Evolutionary conservation across 108 stramenopile species (phyloP).

Genomic region (Stephanodiscus triporus): DNA sequence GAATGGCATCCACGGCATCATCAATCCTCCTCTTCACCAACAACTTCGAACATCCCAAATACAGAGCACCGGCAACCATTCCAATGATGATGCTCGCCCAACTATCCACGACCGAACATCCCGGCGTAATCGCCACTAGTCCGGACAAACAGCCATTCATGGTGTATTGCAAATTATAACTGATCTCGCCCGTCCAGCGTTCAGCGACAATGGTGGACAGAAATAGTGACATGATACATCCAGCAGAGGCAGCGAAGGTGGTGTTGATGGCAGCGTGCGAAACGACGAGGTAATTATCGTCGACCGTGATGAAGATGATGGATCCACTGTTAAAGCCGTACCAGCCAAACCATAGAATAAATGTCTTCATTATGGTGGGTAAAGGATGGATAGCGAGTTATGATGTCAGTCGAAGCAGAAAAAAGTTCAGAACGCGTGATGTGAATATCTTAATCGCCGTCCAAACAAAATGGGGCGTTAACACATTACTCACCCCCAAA

Average conservation of each 20-base stretch:
- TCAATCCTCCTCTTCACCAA: slow-evolving; percentile 79
- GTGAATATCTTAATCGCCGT: neutral
- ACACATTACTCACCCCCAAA: slow-evolving; percentile 30
- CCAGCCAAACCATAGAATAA: slow-evolving; percentile 92
- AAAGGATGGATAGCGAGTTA: neutral
- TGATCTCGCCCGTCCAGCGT: slow-evolving; percentile 61
- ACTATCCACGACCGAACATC: slow-evolving; percentile 77
- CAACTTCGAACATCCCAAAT: slow-evolving; percentile 57
- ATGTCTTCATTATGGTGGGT: slow-evolving; percentile 46
- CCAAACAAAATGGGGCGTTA: neutral
- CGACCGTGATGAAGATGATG: slow-evolving; percentile 37
- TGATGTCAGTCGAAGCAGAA: slow-evolving; percentile 1
- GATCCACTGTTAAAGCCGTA: slow-evolving; percentile 76
- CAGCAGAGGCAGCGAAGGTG: slow-evolving; percentile 47
- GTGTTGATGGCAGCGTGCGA: slow-evolving; percentile 61
- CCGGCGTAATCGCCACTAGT: slow-evolving; percentile 82
- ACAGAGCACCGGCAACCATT: slow-evolving; percentile 74
- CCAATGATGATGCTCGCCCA: slow-evolving; percentile 90
- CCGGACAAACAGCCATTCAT: slow-evolving; percentile 72
- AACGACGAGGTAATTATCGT: slow-evolving; percentile 34
- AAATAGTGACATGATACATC: slow-evolving; percentile 32
- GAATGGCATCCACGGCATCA: slow-evolving; percentile 94
- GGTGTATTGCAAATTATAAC: slow-evolving; percentile 64
- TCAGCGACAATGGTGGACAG: slow-evolving; percentile 20
- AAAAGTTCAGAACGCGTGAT: neutral